Percentiles rank a stretch among this genome's conserved stretches.
Conservation (phyloP, 2,329 filamentous ascomycete genomes). For the Cryphonectria nitschkei region DNA sequence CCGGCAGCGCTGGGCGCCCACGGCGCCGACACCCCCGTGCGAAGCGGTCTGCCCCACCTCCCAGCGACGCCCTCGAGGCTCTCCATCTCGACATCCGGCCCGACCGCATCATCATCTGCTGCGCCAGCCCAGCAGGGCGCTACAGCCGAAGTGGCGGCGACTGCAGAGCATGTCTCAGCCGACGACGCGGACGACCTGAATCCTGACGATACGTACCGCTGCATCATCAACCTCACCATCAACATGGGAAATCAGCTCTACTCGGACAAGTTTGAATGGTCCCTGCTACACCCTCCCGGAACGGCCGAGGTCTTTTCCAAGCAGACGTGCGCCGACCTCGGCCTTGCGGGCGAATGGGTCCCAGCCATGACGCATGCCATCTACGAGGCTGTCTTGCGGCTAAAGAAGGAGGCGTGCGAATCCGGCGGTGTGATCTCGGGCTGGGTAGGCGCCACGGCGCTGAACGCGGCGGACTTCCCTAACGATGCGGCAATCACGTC, state of each 20-base stretch:
- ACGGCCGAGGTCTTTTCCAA: constrained; percentile 92
- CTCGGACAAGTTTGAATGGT: constrained; percentile 98
- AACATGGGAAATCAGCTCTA: constrained; percentile 91
- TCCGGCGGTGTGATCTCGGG: constrained; percentile 83
- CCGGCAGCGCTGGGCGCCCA: constrained; percentile 39
- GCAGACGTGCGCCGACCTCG: constrained; percentile 89
- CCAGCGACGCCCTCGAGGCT: constrained; percentile 46
- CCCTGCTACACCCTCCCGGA: constrained; percentile 85
- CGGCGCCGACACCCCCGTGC: constrained; percentile 61
- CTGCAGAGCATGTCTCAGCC: constrained; percentile 65
- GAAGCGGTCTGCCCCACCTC: constrained; percentile 52
- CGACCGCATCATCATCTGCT: constrained; percentile 5
- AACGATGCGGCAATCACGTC: constrained; percentile 74
- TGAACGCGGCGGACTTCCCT: constrained; percentile 72
- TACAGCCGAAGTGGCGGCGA: constrained; percentile 63
- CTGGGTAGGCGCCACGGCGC: constrained; percentile 46
- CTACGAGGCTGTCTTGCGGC: constrained; percentile 87
- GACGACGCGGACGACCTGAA: constrained; percentile 78
- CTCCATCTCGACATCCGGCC: constrained; percentile 23
- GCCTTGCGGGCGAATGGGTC: constrained; percentile 89
- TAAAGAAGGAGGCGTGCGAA: constrained; percentile 97
- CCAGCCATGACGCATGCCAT: constrained; percentile 94
- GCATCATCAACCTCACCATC: constrained; percentile 87
- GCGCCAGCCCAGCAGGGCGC: constrained; percentile 13
- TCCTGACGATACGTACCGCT: constrained; percentile 92